Evolutionary conservation across 306 rosid genomes (phyloP).

Genomic region (Arachis hypogaea): DNA sequence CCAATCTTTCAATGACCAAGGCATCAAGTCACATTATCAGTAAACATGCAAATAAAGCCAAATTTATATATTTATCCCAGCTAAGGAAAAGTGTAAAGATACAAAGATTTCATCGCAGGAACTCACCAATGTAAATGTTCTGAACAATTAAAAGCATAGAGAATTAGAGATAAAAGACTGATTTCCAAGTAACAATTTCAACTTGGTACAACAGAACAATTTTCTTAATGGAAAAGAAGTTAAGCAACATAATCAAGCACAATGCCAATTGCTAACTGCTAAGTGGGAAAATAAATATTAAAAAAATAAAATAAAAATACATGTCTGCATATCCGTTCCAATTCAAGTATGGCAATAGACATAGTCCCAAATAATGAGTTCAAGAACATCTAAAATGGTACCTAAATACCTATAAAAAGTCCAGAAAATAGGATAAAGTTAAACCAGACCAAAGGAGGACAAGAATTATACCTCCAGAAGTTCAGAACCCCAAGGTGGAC

Average conservation of each 20-base stretch:
- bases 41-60: too few species aligned
- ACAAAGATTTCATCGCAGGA: too few species aligned
- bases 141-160: too few species aligned
- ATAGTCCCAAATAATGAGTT: constrained; percentile 6
- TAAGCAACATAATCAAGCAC: background rate
- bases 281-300: background rate
- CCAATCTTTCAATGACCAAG: too few species aligned
- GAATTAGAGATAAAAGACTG: background rate
- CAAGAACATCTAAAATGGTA: constrained; percentile 10
- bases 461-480: constrained; percentile 81
- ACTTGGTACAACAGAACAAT: background rate
- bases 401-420: background rate
- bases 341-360: constrained; percentile 3
- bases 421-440: constrained; percentile 23
- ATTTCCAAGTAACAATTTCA: background rate
- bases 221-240: background rate
- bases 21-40: too few species aligned
- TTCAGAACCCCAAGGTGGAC: constrained; percentile 99
- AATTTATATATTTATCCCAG: too few species aligned
- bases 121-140: too few species aligned
- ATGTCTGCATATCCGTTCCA: background rate
- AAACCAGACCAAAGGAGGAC: constrained; percentile 25
- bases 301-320: background rate
- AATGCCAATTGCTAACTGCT: background rate
- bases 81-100: too few species aligned